Evolutionary conservation across 805 yeast genomes (phyloP).

Genomic region (Barnettozyma californica): DNA sequence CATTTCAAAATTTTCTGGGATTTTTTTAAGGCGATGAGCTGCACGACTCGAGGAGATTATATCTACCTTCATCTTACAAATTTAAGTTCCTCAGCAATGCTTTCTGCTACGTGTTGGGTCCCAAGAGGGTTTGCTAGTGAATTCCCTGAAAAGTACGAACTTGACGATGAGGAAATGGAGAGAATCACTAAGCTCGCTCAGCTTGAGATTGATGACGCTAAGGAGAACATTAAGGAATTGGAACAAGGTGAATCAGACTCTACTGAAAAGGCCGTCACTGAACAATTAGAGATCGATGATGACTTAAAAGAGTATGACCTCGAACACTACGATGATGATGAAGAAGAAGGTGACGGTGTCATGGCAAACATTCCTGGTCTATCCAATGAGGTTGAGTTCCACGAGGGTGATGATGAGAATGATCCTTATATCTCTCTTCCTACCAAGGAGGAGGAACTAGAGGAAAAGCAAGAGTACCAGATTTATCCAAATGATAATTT

Average conservation of each 20-base stretch:
- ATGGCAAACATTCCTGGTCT: conserved; percentile 71
- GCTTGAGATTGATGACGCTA: conserved; percentile 73
- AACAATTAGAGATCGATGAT: conserved; percentile 65
- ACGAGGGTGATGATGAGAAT: conserved; percentile 40
- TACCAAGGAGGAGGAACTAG: conserved; percentile 50
- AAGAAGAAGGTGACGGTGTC: conserved; percentile 50
- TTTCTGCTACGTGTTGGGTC: conserved; percentile 92
- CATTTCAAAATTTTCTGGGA: neutral
- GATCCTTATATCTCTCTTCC: conserved; percentile 42
- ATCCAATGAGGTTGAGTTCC: conserved; percentile 53
- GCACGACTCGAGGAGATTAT: neutral
- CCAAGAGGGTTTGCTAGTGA: conserved; percentile 95
- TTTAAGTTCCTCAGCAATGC: conserved; percentile 41
- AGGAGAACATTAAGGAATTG: conserved; percentile 53
- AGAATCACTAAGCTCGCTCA: conserved; percentile 83
- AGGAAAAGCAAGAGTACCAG: conserved; percentile 80
- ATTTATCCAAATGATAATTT: conserved; percentile 87
- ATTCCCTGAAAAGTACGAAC: conserved; percentile 82
- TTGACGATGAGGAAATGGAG: conserved; percentile 89
- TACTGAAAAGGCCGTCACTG: conserved; percentile 15
- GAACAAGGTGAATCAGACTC: conserved; percentile 18
- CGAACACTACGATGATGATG: conserved; percentile 76
- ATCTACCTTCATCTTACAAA: neutral
- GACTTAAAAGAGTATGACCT: conserved; percentile 85
- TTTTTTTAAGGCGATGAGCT: conserved; percentile 2